Evolutionary conservation across 1,139 yeast species (phyloP).

Genomic region (Hansenula lynferdii): DNA sequence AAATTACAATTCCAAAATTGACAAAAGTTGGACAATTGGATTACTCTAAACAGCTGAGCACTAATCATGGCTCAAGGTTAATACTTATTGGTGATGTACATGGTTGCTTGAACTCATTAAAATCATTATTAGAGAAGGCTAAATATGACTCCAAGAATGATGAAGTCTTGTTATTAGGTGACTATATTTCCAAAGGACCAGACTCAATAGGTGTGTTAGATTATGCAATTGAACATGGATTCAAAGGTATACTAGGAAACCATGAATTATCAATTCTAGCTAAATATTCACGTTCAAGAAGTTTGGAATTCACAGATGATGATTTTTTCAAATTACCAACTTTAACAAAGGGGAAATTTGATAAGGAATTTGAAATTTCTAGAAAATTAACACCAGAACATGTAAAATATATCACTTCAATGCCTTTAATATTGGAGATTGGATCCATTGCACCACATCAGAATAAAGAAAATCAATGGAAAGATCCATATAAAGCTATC

Average conservation of each 20-base stretch:
- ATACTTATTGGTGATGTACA: constrained; percentile 86
- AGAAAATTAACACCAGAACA: constrained; percentile 55
- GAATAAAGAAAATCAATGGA: constrained; percentile 18
- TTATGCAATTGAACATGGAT: constrained; percentile 40
- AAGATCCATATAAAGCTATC: constrained; percentile 40
- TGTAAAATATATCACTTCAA: constrained; percentile 48
- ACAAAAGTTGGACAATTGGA: no score
- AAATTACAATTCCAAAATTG: no score
- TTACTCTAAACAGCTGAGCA: no score
- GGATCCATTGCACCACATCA: constrained; percentile 53
- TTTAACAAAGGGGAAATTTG: constrained; percentile 30
- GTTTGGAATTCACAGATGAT: constrained; percentile 14
- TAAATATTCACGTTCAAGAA: constrained; percentile 18
- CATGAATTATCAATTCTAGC: constrained; percentile 54
- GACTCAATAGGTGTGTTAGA: constrained; percentile 67
- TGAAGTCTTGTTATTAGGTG: constrained; percentile 73
- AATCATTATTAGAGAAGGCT: constrained; percentile 41
- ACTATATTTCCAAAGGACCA: constrained; percentile 81
- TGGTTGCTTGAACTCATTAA: constrained; percentile 61
- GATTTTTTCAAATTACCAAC: constrained; percentile 7
- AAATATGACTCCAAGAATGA: constrained; percentile 45
- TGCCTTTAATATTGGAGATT: constrained; percentile 59
- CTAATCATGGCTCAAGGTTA: no score
- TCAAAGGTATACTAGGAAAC: constrained; percentile 81
- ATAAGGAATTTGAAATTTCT: constrained; percentile 59